Evolutionary conservation across 2,329 filamentous ascomycete species (phyloP), one percentile per base, ranked within the genome.

Genomic region (Colletotrichum karsti): DNA sequence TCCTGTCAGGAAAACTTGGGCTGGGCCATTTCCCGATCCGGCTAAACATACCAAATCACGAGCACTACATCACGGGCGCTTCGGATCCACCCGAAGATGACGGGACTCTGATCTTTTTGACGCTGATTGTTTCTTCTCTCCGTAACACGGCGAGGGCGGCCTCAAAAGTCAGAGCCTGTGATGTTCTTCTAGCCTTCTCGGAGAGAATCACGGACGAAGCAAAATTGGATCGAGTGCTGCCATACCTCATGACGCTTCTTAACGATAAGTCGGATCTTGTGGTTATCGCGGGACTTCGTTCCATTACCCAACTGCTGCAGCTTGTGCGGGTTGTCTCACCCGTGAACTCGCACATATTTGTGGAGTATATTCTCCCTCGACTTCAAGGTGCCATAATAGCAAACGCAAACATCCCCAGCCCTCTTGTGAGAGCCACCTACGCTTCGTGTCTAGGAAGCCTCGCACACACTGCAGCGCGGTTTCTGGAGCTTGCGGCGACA

Each of bases 131-230:
- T 7, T 93, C 95, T 2, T 97, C 94, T 20, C 80, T 99, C 72
- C 89, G 96, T 69, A 97, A 95, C 68, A 97, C 95, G 13, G 93
- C 94, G 5, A 91, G 95, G 73, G 90, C 95, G 3, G 92, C 93
- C n/a, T 93, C 95, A 26, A 92, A 94, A 72, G 86, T 98, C 44
- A 91, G 94, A 73, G 96, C 94, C 1, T 97, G 96, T 75, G 96
- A 99, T 77, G 86, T 99, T 42, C 85, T 99, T 53, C 82, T 99
- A 55, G 95, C 95, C 3, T 98, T 99, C 77, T 91, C 95, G 0
- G 95, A 98, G 80, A 88, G 93, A 67, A 81, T 98, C 24, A 97
- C 95, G 0, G 97, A 99, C 77, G 96, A 99, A 80, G 95, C 95
- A 3, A 98, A 98, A 78, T 84, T 99, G 54, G 97, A 99, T 78